Evolutionary conservation across 1,139 yeast species (phyloP).

Genomic region (Debaryomyces nepalensis): DNA sequence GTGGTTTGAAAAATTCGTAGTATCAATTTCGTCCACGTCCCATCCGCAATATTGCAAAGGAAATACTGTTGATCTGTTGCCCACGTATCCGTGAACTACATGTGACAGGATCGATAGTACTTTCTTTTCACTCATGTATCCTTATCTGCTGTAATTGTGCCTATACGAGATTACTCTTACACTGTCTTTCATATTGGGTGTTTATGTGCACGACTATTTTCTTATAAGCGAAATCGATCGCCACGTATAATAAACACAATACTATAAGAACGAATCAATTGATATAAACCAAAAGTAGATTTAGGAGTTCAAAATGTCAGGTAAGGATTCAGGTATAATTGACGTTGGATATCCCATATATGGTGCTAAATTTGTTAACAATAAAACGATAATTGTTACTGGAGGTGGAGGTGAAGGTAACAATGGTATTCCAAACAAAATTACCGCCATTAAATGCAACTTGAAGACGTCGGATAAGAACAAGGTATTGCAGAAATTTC

Average conservation of each 20-base stretch:
- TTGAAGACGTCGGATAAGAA: slow-evolving; percentile 55
- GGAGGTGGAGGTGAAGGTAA: slow-evolving; percentile 98
- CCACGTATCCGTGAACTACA: slow-evolving; percentile 87
- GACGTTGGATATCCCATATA: slow-evolving; percentile 82
- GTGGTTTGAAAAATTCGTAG: slow-evolving; percentile 82
- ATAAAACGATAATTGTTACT: slow-evolving; percentile 66
- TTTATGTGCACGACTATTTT: slow-evolving; percentile 11
- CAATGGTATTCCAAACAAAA: slow-evolving; percentile 83
- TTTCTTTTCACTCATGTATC: slow-evolving; percentile 9
- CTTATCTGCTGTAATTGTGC: slow-evolving; percentile 1
- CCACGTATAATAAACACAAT: slow-evolving; percentile 8
- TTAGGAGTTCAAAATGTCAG: slow-evolving; percentile 31
- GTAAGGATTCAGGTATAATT: slow-evolving; percentile 42
- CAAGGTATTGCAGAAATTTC: slow-evolving; percentile 59
- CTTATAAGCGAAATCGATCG: slow-evolving; percentile 3
- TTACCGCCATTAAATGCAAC: slow-evolving; percentile 69
- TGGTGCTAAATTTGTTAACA: slow-evolving; percentile 71
- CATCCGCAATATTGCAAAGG: slow-evolving; percentile 80
- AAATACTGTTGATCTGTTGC: slow-evolving; percentile 78
- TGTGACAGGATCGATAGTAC: slow-evolving; percentile 67
- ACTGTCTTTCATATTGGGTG: background rate
- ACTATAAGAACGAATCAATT: slow-evolving; percentile 2
- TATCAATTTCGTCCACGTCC: slow-evolving; percentile 83
- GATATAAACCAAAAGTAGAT: background rate
- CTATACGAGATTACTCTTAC: background rate